These are phyloP conservation scores for Diaporthe sp. DNA, from an alignment of 2,329 filamentous ascomycete genomes.

Conservation along the genomic window DNA sequence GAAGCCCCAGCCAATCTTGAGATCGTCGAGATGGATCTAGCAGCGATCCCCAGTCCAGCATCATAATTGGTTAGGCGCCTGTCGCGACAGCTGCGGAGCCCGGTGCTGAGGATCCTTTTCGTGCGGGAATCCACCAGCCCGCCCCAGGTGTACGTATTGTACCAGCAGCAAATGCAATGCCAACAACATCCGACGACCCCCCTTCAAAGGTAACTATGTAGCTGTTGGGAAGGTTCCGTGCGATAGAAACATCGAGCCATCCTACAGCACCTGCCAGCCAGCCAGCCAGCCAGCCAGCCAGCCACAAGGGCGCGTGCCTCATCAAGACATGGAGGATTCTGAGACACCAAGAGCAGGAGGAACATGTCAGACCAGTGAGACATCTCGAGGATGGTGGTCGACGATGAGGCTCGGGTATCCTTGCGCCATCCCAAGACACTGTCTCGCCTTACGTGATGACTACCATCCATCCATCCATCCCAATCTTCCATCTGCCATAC, in stretches of 20 bases:
- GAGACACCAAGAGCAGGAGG: conserved; percentile 16
- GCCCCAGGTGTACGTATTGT: neutral
- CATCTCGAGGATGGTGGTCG: conserved; percentile 6
- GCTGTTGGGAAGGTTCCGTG: neutral
- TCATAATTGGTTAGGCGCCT: conserved; percentile 38
- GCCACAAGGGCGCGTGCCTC: conserved; percentile 10
- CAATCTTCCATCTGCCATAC: neutral
- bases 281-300: too few species aligned
- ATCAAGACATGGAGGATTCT: conserved; percentile 5
- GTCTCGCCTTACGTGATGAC: conserved; percentile 32
- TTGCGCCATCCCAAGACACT: conserved; percentile 26
- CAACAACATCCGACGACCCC: conserved; percentile 15
- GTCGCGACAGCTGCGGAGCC: conserved; percentile 39
- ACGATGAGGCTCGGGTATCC: conserved; percentile 33
- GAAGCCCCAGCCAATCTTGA: conserved; percentile 33
- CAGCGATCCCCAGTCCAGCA: conserved; percentile 40
- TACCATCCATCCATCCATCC: conserved; percentile 27
- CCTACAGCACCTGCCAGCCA: neutral
- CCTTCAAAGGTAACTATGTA: neutral
- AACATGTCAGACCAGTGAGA: conserved; percentile 15
- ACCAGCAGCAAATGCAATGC: conserved; percentile 21
- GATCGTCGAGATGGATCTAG: conserved; percentile 40
- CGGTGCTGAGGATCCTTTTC: conserved; percentile 29
- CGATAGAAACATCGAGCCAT: conserved; percentile 5
- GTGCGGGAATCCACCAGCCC: conserved; percentile 21